phyloP scores from a whole-genome alignment of 1,139 yeast genomes.

The Kluyveromyces sp. region DNA sequence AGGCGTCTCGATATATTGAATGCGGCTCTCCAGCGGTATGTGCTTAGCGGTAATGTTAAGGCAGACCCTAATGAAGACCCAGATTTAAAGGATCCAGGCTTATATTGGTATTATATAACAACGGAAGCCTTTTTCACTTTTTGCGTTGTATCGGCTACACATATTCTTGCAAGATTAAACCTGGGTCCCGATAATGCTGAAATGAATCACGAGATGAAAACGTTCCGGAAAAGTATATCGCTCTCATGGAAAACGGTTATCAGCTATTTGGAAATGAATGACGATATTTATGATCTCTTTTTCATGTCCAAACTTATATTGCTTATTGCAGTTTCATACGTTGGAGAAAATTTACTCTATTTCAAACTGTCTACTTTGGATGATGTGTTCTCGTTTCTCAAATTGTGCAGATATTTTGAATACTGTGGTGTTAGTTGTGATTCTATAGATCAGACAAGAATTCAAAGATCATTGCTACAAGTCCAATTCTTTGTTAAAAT shows the following conservation, averaged over 20 bases:
- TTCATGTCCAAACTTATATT: constrained; percentile 1
- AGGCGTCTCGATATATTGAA: neutral
- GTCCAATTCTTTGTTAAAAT: constrained; percentile 5
- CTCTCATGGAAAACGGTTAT: constrained; percentile 6
- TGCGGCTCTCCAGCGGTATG: neutral
- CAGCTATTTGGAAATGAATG: neutral
- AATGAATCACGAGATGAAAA: constrained; percentile 1
- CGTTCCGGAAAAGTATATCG: constrained; percentile 1
- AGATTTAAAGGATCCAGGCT: neutral
- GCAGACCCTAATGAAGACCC: neutral
- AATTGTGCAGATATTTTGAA: neutral
- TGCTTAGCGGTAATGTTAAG: neutral
- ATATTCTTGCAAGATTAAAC: constrained; percentile 7
- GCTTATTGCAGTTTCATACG: constrained; percentile 5
- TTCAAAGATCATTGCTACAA: constrained; percentile 2
- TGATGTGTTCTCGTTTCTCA: constrained; percentile 5
- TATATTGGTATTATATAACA: neutral
- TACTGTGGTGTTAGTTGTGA: neutral
- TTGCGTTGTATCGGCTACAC: constrained; percentile 7
- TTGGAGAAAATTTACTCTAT: constrained; percentile 7
- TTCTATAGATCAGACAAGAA: neutral
- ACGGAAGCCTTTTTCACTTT: constrained; percentile 2
- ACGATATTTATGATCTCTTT: constrained; percentile 3
- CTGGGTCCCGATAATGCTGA: neutral
- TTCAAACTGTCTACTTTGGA: constrained; percentile 2